Base-by-base conservation (phyloP, 176 grass and related monocot genomes). In the Cocos nucifera region DNA sequence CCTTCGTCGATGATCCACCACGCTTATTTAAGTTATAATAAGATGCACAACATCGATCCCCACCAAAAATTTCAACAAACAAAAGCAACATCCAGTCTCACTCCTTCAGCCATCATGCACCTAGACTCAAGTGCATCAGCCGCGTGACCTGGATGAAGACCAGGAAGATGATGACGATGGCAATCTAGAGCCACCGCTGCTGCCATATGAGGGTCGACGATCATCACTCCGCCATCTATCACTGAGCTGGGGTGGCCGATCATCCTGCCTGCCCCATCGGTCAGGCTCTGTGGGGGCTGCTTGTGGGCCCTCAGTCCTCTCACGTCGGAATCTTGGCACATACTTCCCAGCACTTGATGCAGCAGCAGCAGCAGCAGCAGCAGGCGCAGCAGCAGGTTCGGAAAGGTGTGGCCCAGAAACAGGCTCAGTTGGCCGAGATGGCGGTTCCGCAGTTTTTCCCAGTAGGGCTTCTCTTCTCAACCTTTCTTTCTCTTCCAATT, bases 401-500 rank as follows among this genome's bases (percentile, higher is more conserved):
- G 29, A 27, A 14, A 25, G 7, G 2, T 20, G 59, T 44, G 59
- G 6, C 32, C 17, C 51, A 48, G 70, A 24, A 7, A 61, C 51
- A 22, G 19, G 59, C 4, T 63, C 17, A 8, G 65, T 51, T 71
- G 69, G 22, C 4, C 56, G 18, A 15, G 66, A 62, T 1, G 55
- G 30, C 1, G 84, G 15, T 60, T 85, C 84, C 2, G 69, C 17
- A 18, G 59, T 22, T 51, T 53, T 64, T 59, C 78, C 65, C 27
- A 88, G 48, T n/a, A 88, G 73, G 48, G 70, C 30, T 15, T 98
- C 93, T 54, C 52, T 79, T 22, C 57, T 75, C 27, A 77, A 59
- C 20, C 69, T 62, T 23, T 71, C 93, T 59, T 75, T 91, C 70
- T 92, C 93, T 67, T 98, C 93, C 16, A 92, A 27, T 48, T 98